Evolutionary conservation across 495 filamentous ascomycete genomes (phyloP).

Genomic region (Hypoxylon lenormandii): DNA sequence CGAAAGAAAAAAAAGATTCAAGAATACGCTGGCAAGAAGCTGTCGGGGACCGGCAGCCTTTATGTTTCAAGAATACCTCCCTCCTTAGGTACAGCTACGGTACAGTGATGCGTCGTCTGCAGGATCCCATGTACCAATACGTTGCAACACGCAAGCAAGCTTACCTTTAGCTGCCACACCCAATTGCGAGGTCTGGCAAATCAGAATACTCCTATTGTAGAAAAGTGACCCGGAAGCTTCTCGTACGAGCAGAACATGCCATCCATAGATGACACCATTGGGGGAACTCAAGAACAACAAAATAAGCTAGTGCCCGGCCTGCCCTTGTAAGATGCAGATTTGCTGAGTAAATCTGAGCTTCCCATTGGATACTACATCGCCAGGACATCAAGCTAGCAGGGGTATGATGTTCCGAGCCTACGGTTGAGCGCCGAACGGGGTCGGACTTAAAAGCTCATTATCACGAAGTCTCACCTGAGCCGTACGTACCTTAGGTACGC

Average conservation of each 20-base stretch:
- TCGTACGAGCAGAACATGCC: slow-evolving; percentile 40
- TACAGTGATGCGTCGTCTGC: not conserved
- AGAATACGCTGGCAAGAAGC: not conserved
- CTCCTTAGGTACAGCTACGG: too few species aligned
- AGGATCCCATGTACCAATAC: not conserved
- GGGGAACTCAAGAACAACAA: not conserved
- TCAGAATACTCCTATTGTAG: not conserved
- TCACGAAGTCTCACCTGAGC: not conserved
- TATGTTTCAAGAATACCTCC: slow-evolving; percentile 10
- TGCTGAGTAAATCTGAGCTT: slow-evolving; percentile 42
- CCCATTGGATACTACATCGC: slow-evolving; percentile 31
- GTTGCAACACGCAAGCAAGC: slow-evolving; percentile 3
- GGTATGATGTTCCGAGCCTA: not conserved
- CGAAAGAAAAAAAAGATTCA: slow-evolving; percentile 10
- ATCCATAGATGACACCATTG: slow-evolving; percentile 36
- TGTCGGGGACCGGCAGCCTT: slow-evolving; percentile 2
- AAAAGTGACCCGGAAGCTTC: slow-evolving; percentile 22
- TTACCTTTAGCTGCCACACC: slow-evolving; percentile 6
- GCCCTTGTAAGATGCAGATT: slow-evolving; percentile 24
- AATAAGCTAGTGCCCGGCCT: slow-evolving; percentile 4
- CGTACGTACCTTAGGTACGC: not conserved
- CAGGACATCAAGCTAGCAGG: slow-evolving; percentile 25
- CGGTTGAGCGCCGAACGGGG: slow-evolving; percentile 15
- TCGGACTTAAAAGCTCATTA: slow-evolving; percentile 20
- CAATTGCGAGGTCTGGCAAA: slow-evolving; percentile 8